Evolutionary conservation across 768 basidiomycete species (phyloP).

Genomic region (Lactarius hatsudake): DNA sequence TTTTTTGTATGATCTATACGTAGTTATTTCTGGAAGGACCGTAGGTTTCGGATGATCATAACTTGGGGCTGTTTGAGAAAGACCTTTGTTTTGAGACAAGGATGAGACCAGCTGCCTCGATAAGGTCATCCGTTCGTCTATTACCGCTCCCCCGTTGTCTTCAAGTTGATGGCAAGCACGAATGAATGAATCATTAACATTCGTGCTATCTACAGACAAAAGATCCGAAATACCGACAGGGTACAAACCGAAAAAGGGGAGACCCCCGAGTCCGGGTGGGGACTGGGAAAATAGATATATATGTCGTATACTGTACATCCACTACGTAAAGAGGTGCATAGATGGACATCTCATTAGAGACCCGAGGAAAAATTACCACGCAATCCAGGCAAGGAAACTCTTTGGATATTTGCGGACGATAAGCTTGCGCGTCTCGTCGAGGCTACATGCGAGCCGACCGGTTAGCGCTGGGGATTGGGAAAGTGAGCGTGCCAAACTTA

Average conservation of each 20-base stretch:
- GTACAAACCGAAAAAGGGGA: neutral
- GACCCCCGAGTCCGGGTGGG: neutral
- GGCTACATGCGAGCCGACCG: neutral
- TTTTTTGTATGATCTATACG: neutral
- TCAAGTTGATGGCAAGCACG: neutral
- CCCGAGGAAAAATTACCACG: conserved; percentile 14
- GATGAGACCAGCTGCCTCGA: neutral
- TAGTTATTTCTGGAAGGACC: neutral
- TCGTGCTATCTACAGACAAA: neutral
- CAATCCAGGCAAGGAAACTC: conserved; percentile 21
- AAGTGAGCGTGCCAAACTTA: conserved; percentile 12
- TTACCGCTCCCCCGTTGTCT: too few species aligned
- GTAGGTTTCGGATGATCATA: neutral
- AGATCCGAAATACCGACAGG: neutral
- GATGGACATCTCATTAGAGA: neutral
- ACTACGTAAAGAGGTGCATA: neutral
- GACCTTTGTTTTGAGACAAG: neutral
- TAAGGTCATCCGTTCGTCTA: neutral
- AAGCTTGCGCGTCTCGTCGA: conserved; percentile 26
- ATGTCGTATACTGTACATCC: neutral
- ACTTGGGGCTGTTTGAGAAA: neutral
- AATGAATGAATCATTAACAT: neutral
- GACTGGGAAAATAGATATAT: neutral
- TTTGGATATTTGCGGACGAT: conserved; percentile 20
- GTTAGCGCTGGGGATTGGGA: neutral